Evolutionary conservation across 208 protist species (phyloP).

Genomic region (Acanthamoeba pearcei): DNA sequence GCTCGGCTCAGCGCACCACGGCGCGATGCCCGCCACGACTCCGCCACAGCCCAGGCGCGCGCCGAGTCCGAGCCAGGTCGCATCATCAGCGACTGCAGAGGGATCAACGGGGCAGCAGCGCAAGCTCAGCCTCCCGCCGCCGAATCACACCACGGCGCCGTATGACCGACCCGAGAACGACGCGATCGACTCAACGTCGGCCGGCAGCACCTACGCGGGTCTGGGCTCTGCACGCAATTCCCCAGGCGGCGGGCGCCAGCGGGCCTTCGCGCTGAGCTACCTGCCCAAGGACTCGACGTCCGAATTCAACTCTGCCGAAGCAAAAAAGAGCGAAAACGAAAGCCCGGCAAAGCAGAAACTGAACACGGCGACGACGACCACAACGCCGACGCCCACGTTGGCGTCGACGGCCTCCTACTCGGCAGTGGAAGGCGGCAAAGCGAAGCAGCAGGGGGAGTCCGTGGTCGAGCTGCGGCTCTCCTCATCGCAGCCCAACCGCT

Average conservation of each 20-base stretch:
- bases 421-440: not conserved
- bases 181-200: not conserved
- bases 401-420: not conserved
- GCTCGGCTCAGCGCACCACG: not conserved
- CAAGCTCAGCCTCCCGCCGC: conserved; percentile 53
- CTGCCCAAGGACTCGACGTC: not conserved
- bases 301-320: not conserved
- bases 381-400: not conserved
- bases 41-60: not conserved
- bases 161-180: not conserved
- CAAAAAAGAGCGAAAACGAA: not conserved
- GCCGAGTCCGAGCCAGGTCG: not conserved
- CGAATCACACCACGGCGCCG: not conserved
- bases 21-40: not conserved
- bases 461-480: not conserved
- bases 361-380: not conserved
- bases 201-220: not conserved
- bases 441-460: not conserved
- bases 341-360: not conserved
- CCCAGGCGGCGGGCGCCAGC: not conserved
- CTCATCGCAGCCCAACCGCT: not conserved
- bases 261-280: conserved; percentile 29
- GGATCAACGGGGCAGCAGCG: not conserved
- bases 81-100: not conserved
- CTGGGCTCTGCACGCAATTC: not conserved